These are phyloP conservation scores for Suillus lakei DNA, from an alignment of 768 basidiomycete genomes.

Conservation along the genomic window DNA sequence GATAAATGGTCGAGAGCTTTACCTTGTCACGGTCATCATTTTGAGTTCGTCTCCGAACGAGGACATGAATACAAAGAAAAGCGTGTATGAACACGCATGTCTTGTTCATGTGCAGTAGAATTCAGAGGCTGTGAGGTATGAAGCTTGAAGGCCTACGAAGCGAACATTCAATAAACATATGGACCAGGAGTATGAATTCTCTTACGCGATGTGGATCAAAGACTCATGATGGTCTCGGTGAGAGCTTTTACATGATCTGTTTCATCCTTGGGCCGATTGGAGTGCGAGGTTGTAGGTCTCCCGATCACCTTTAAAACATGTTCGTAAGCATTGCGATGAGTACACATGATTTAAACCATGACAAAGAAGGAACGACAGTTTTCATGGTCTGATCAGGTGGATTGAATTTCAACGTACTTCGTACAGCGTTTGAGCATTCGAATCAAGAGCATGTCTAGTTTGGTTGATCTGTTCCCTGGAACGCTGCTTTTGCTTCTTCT, in stretches of 20 bases:
- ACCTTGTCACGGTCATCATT: background rate
- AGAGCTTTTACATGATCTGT: constrained; percentile 7
- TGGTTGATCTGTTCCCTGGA: constrained; percentile 30
- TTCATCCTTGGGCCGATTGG: background rate
- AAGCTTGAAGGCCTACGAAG: background rate
- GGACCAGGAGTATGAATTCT: background rate
- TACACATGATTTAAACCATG: background rate
- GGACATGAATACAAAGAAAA: background rate
- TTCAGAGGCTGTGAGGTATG: background rate
- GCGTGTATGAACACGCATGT: background rate
- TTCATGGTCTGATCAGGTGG: background rate
- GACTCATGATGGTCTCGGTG: constrained; percentile 3
- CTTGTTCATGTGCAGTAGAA: background rate
- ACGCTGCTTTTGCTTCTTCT: constrained; percentile 23
- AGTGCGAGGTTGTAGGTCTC: background rate
- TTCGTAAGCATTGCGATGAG: background rate
- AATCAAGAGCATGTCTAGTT: constrained; percentile 30
- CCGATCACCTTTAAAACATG: background rate
- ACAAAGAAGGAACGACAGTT: background rate
- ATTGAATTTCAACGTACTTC: constrained; percentile 18
- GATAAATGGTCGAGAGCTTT: background rate
- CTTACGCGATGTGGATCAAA: background rate
- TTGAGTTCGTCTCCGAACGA: background rate
- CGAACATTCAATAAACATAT: background rate
- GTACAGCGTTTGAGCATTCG: constrained; percentile 30